A percentile compares a stretch with the other conserved stretches of the same genome.
These are phyloP conservation scores for Strobilomyces confusus DNA, from an alignment of 768 basidiomycete genomes.

Conservation along the genomic window DNA sequence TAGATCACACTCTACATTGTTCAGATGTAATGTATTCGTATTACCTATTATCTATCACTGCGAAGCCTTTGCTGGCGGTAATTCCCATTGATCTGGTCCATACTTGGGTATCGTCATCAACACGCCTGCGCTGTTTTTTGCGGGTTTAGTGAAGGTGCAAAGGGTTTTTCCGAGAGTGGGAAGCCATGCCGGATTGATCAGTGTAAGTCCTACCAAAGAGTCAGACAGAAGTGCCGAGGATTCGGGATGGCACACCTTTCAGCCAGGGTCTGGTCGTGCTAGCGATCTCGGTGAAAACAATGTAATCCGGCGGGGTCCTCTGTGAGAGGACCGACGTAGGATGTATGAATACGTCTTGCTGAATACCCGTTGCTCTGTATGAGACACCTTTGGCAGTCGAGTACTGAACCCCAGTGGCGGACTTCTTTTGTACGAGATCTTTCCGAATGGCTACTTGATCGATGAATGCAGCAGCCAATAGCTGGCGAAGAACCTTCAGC, in stretches of 20 bases:
- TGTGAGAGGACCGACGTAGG: conserved; percentile 78
- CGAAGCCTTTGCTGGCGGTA: conserved; percentile 53
- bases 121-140: conserved; percentile 61
- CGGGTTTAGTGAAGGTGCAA: conserved; percentile 87
- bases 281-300: conserved; percentile 81
- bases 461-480: conserved; percentile 86
- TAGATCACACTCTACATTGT: conserved; percentile 8
- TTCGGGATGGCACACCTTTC: conserved; percentile 51
- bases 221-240: conserved; percentile 1
- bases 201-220: conserved; percentile 59
- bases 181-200: conserved; percentile 87
- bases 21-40: conserved; percentile 15
- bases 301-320: conserved; percentile 73
- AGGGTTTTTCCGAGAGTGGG: conserved; percentile 72
- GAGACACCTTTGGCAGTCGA: conserved; percentile 75
- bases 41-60: conserved; percentile 20
- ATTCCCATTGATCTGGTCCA: conserved; percentile 81
- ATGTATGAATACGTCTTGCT: conserved; percentile 90
- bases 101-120: conserved; percentile 81
- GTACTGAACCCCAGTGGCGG: conserved; percentile 60
- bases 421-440: conserved; percentile 64
- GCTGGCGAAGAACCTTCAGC: conserved; percentile 88
- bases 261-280: conserved; percentile 72
- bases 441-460: conserved; percentile 93
- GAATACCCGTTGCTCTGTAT: conserved; percentile 75